Evolutionary conservation across 345 rosid genomes (phyloP).

Genomic region (Odontarrhena argentea): DNA sequence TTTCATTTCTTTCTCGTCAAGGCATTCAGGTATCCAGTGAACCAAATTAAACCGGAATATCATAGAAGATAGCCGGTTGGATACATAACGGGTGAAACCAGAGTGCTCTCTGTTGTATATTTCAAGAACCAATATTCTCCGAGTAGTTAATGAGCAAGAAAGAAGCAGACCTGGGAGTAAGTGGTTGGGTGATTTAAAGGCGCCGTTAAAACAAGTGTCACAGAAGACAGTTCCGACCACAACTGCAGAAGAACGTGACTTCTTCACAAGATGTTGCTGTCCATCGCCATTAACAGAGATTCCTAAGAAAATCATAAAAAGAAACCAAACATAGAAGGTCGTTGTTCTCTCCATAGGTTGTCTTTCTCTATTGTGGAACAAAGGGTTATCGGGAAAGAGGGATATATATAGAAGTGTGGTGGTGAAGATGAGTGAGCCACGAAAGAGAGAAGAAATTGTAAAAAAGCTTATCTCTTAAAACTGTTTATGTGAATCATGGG

Average conservation of each 20-base stretch:
- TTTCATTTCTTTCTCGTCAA: not conserved
- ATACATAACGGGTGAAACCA: no score
- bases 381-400: constrained; percentile 1
- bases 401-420: constrained; percentile 19
- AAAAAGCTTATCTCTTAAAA: constrained; percentile 35
- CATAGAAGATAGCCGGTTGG: no score
- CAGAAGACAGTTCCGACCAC: constrained; percentile 91
- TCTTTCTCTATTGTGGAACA: constrained; percentile 8
- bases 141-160: not conserved
- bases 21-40: no score
- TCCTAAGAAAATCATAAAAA: constrained; percentile 27
- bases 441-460: constrained; percentile 23
- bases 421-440: constrained; percentile 31
- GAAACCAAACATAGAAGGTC: constrained; percentile 29
- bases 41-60: no score
- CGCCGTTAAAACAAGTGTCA: constrained; percentile 74
- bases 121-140: no score
- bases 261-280: constrained; percentile 36
- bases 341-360: constrained; percentile 33
- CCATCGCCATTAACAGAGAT: constrained; percentile 20
- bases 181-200: constrained; percentile 54
- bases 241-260: constrained; percentile 56
- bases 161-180: constrained; percentile 67
- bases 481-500: constrained; percentile 37
- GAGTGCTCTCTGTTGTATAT: no score